phyloP scores from a whole-genome alignment of 495 filamentous ascomycete genomes.

The Lophiotrema nucula region DNA sequence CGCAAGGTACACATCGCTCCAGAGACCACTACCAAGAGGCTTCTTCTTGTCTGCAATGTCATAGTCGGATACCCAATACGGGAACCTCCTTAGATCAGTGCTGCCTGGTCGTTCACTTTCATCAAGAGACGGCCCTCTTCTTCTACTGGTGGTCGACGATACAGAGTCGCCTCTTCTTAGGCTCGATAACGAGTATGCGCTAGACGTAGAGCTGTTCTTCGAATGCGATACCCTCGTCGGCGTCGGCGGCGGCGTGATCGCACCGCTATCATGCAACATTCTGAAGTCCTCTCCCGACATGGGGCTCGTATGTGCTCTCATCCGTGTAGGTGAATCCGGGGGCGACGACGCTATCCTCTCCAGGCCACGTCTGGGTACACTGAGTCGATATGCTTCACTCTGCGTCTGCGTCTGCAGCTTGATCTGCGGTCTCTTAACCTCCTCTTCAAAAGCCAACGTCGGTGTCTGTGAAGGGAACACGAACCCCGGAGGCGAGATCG shows the following conservation, averaged over 20 bases:
- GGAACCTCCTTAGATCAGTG: conserved; percentile 13
- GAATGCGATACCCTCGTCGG: conserved; percentile 12
- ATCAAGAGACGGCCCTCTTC: background rate
- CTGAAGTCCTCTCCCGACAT: background rate
- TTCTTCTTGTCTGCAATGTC: conserved; percentile 34
- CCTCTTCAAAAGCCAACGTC: no score
- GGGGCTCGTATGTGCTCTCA: conserved; percentile 9
- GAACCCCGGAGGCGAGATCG: no score
- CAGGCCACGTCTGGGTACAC: no score
- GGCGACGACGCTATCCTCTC: conserved; percentile 3
- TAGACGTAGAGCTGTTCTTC: conserved; percentile 10
- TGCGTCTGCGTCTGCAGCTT: conserved; percentile 1
- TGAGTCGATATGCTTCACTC: no score
- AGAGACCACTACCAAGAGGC: conserved; percentile 53
- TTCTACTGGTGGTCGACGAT: background rate
- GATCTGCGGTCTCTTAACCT: conserved; percentile 6
- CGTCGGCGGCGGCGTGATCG: conserved; percentile 17
- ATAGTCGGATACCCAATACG: conserved; percentile 30
- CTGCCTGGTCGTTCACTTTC: conserved; percentile 3
- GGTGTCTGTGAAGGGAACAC: no score
- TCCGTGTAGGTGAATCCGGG: conserved; percentile 9
- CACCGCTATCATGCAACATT: conserved; percentile 8
- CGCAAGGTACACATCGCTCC: conserved; percentile 62
- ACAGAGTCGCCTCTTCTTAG: conserved; percentile 5
- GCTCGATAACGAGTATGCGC: conserved; percentile 3